Evolutionary conservation across 257 asterid genomes (phyloP), one percentile per base, ranked within the genome.

Genomic region (Primulina huaijiensis): DNA sequence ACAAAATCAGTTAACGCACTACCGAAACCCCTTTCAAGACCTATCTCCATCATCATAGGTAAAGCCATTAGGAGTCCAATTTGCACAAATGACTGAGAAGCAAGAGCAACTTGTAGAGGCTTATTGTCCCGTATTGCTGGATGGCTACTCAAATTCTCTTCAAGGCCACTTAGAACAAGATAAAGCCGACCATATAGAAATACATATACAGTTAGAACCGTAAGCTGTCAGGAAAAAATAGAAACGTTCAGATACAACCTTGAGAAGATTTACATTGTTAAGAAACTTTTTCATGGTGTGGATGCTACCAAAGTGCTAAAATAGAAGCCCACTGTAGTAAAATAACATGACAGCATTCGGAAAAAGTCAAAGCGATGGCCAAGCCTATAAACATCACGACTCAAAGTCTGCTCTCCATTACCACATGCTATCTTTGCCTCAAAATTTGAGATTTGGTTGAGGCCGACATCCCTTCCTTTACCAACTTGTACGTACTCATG

Each of bases 21-120:
- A 64, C 96, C 96, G 70, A 92, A 92, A 62, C 98, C 98, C 69
- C 79, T 74, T 79, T 92, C 98, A 3, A 92, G 98, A 68, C 97
- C 98, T 67, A 92, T 92, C 83, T 92, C 97, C 98, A 92, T 92
- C 96, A 92, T 90, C 98, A 92, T 92, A 37, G 98, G 98, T 82
- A 92, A 79, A 38, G 98, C 98, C 98, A 90, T 92, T 40, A 92
- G 75, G 63, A 92, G 67, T 52, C 98, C 98, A 65, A 92, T 82
- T 81, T 92, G 98, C 73, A 92, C 95, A 60, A 92, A 87, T 58
- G 98, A 90, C 69, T 92, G 98, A 72, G 97, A 92, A 73, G 97
- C 98, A 68, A 92, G 95, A 67, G 98, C 98, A 53, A 92, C 98
- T 84, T 92, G 98, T 77, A 92, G 97, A 78, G 98, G 90, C 72